Base-by-base conservation (phyloP, 2,329 filamentous ascomycete genomes). In the Alternaria atra region DNA sequence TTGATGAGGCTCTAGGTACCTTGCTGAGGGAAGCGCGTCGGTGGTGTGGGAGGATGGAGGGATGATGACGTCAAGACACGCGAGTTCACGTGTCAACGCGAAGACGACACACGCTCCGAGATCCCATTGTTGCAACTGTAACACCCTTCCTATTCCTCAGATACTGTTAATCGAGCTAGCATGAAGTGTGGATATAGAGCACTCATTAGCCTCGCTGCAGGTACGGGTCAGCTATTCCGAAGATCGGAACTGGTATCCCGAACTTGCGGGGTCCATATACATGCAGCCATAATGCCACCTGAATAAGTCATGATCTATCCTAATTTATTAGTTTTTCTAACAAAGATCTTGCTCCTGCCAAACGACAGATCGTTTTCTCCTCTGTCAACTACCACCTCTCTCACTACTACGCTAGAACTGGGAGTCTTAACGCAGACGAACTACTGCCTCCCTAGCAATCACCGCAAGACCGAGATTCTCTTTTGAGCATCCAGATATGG, bases 11-110 rank as follows among this genome's bases (percentile, higher is more conserved):
- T 3, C 4, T 32, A 37, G 13, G 15, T 30, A 2, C 8, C 17
- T 1, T 34, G 35, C 35, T 30, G 29, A 12, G 6, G 47, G 54
- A 60, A n/a, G 46, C 57, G 60, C 55, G 35, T 63, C 2, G 10
- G 43, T 42, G 39, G 40, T n/a, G n/a, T 20, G n/a, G 10, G 30
- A 25, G n/a, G 1, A 4, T 6, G 10, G 1, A 12, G 30, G 40
- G 10, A 37, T 52, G 39, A 51, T 69, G 68, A 69, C 65, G 68
- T 69, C 66, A 70, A 64, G 53, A 68, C 44, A 57, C 68, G 57
- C 65, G 67, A 7, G 34, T 12, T 42, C 68, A 68, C 67, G 63
- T 69, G 68, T 6, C 17, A 20, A 56, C 56, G 48, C 30, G 60
- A 25, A 10, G 17, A 10, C 4, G 30, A 9, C 9, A 10, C 5